These are phyloP conservation scores for Cyberlindnera lachancei DNA, from an alignment of 805 yeast genomes.

Conservation along the genomic window DNA sequence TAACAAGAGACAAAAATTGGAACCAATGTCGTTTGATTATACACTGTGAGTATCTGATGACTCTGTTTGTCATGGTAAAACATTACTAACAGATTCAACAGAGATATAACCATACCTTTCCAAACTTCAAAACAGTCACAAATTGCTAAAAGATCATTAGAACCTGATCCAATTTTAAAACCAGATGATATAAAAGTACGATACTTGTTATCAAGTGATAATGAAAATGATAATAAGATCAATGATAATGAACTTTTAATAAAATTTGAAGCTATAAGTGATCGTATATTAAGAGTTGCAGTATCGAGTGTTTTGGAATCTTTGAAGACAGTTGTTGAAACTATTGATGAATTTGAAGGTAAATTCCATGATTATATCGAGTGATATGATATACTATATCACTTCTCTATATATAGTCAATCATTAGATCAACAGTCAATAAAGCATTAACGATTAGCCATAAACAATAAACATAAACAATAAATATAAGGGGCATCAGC, in stretches of 20 bases:
- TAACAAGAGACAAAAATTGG: constrained; percentile 9
- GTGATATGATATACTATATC: no score
- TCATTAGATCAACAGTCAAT: no score
- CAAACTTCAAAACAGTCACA: constrained; percentile 47
- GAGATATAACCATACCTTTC: constrained; percentile 57
- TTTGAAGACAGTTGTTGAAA: constrained; percentile 68
- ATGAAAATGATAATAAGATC: no score
- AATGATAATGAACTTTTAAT: constrained; percentile 32
- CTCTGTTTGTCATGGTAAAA: no score
- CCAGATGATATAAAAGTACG: constrained; percentile 53
- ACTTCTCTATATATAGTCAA: no score
- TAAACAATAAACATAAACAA: no score
- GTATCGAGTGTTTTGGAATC: constrained; percentile 76
- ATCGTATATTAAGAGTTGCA: constrained; percentile 75
- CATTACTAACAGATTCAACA: no score
- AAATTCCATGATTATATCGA: constrained; percentile 1
- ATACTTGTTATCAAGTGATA: no score
- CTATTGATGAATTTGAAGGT: constrained; percentile 60
- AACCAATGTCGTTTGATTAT: constrained; percentile 13
- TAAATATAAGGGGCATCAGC: no score
- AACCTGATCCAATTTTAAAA: constrained; percentile 78
- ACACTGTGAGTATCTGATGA: constrained; percentile 11
- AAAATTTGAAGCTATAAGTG: constrained; percentile 54
- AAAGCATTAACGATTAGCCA: no score
- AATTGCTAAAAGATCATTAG: constrained; percentile 53